Evolutionary conservation across 129 eudicot genomes (phyloP).

Genomic region (Flaveria sonorensis): DNA sequence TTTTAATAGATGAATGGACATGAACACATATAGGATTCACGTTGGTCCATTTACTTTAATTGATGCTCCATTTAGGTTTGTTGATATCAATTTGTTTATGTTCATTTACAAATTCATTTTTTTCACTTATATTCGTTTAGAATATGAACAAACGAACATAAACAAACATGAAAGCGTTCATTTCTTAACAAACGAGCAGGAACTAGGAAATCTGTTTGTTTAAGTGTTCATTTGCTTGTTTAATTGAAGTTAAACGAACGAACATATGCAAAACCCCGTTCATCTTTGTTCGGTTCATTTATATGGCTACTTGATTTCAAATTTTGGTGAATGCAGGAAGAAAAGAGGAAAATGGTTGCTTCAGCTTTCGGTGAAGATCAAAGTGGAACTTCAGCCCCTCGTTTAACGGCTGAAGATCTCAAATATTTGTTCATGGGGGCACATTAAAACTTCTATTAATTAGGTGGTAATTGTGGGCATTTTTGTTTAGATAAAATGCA

Average conservation of each 20-base stretch:
- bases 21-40: background rate
- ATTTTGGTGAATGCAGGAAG: slow-evolving; percentile 53
- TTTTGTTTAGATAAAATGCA: slow-evolving; percentile 37
- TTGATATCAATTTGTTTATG: background rate
- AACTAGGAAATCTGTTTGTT: background rate
- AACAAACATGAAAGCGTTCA: too few species aligned
- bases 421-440: slow-evolving; percentile 49
- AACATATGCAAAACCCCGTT: background rate
- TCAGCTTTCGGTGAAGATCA: slow-evolving; percentile 89
- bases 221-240: background rate
- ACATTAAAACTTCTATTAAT: background rate
- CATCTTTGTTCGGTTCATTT: background rate
- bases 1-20: background rate
- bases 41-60: background rate
- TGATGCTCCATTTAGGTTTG: too few species aligned
- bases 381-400: slow-evolving; percentile 53
- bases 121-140: too few species aligned
- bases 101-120: too few species aligned
- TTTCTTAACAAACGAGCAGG: background rate
- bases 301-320: background rate
- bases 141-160: too few species aligned
- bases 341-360: slow-evolving; percentile 84
- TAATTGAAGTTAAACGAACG: background rate
- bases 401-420: slow-evolving; percentile 68
- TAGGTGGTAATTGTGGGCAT: slow-evolving; percentile 24